Evolutionary conservation across 2,329 filamentous ascomycete species (phyloP).

Genomic region (Cladosporium sp.): DNA sequence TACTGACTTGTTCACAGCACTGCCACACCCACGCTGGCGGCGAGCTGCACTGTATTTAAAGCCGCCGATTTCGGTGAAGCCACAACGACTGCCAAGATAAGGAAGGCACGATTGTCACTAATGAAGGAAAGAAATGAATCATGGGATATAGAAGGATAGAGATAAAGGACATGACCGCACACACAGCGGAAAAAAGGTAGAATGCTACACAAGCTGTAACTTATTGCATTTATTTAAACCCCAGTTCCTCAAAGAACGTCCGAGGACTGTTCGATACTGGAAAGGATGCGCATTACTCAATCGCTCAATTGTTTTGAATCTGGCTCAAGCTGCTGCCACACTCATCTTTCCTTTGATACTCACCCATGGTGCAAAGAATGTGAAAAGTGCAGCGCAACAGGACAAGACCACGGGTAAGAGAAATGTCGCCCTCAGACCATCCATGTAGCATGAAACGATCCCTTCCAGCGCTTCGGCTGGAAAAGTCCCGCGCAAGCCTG

Average conservation of each 20-base stretch:
- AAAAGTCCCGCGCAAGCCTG: constrained; percentile 29
- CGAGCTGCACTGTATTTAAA: constrained; percentile 23
- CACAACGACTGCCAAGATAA: not conserved
- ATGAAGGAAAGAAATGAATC: not conserved
- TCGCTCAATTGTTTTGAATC: no score
- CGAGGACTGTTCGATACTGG: no score
- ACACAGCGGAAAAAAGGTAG: not conserved
- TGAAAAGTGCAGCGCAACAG: constrained; percentile 5
- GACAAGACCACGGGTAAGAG: constrained; percentile 6
- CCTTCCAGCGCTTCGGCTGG: constrained; percentile 21
- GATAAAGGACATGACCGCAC: not conserved
- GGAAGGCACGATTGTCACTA: not conserved
- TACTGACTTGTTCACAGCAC: constrained; percentile 15
- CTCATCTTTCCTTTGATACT: constrained; percentile 8
- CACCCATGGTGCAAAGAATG: constrained; percentile 3
- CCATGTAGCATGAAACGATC: constrained; percentile 32
- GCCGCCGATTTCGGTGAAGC: not conserved
- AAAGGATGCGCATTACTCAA: no score
- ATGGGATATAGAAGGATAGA: not conserved
- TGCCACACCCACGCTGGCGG: constrained; percentile 27
- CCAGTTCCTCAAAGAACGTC: no score
- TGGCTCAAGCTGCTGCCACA: not conserved
- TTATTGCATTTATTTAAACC: no score
- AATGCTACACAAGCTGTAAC: not conserved
- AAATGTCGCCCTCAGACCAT: constrained; percentile 23